These are phyloP conservation scores for Oxyria digyna DNA, from an alignment of 148 eudicot genomes.

Conservation along the genomic window DNA sequence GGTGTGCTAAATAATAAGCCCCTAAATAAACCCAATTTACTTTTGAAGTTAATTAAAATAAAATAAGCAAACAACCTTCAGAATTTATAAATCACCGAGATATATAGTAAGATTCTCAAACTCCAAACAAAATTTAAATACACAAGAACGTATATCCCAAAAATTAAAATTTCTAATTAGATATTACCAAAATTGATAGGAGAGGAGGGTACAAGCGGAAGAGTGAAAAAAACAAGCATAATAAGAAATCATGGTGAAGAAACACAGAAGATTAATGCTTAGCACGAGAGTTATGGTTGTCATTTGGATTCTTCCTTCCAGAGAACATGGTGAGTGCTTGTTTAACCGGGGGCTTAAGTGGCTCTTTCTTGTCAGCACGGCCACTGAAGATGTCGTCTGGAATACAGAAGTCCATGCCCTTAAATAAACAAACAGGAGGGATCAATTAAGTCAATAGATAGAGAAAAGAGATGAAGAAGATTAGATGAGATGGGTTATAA, in stretches of 20 bases:
- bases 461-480: background rate
- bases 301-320: slow-evolving; percentile 84
- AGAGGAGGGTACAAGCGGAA: background rate
- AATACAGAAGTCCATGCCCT: slow-evolving; percentile 63
- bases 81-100: background rate
- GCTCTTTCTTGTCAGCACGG: slow-evolving; percentile 53
- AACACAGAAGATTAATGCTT: slow-evolving; percentile 21
- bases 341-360: slow-evolving; percentile 70
- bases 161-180: background rate
- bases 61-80: background rate
- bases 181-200: background rate
- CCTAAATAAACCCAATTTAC: too few relatives aligned
- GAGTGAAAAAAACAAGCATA: background rate
- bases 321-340: slow-evolving; percentile 77
- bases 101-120: background rate
- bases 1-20: too few relatives aligned
- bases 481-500: background rate
- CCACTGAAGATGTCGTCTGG: slow-evolving; percentile 38
- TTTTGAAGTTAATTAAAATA: too few relatives aligned
- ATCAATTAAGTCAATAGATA: background rate
- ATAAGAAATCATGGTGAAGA: background rate
- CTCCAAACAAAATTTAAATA: background rate
- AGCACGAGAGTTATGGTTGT: slow-evolving; percentile 67
- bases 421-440: slow-evolving; percentile 10
- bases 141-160: background rate